Evolutionary conservation across 208 protist genomes (phyloP).

Genomic region (Wallacemonas rigidus): DNA sequence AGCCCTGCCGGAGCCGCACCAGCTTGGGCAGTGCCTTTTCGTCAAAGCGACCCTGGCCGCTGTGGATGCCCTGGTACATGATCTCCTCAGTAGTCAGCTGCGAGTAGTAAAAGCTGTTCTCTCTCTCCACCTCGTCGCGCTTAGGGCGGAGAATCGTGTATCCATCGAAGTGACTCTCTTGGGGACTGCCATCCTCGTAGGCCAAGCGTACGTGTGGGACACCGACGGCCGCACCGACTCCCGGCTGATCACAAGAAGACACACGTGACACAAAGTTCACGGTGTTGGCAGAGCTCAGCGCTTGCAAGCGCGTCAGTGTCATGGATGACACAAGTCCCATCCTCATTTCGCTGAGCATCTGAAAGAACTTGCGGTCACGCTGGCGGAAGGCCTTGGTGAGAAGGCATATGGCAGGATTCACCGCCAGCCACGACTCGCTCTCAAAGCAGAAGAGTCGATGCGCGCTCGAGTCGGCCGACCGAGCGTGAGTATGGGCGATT

Average conservation of each 20-base stretch:
- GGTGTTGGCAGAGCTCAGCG: slow-evolving; percentile 2
- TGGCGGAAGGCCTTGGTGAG: slow-evolving; percentile 77
- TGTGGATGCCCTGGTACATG: slow-evolving; percentile 52
- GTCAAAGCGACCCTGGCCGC: slow-evolving; percentile 44
- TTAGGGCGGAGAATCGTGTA: slow-evolving; percentile 75
- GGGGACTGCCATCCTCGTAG: slow-evolving; percentile 24
- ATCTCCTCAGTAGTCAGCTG: slow-evolving; percentile 52
- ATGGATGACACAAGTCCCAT: slow-evolving; percentile 44
- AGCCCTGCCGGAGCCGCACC: slow-evolving; percentile 69
- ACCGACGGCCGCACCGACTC: background rate
- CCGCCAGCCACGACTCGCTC: slow-evolving; percentile 52
- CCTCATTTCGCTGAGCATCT: slow-evolving; percentile 78
- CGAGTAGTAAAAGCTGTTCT: slow-evolving; percentile 64
- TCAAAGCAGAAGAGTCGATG: slow-evolving; percentile 70
- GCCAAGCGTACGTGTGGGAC: slow-evolving; percentile 23
- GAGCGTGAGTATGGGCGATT: slow-evolving; percentile 4
- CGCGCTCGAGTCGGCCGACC: background rate
- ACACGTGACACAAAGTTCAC: slow-evolving; percentile 12
- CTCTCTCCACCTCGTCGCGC: slow-evolving; percentile 52
- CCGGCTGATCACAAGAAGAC: background rate
- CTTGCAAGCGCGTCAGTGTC: slow-evolving; percentile 26
- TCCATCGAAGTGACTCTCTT: slow-evolving; percentile 42
- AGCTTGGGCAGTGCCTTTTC: slow-evolving; percentile 29
- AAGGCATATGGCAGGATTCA: slow-evolving; percentile 65
- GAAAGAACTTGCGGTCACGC: slow-evolving; percentile 58